phyloP scores from a whole-genome alignment of 2,329 filamentous ascomycete genomes.

The Colletotrichum chrysophilum region DNA sequence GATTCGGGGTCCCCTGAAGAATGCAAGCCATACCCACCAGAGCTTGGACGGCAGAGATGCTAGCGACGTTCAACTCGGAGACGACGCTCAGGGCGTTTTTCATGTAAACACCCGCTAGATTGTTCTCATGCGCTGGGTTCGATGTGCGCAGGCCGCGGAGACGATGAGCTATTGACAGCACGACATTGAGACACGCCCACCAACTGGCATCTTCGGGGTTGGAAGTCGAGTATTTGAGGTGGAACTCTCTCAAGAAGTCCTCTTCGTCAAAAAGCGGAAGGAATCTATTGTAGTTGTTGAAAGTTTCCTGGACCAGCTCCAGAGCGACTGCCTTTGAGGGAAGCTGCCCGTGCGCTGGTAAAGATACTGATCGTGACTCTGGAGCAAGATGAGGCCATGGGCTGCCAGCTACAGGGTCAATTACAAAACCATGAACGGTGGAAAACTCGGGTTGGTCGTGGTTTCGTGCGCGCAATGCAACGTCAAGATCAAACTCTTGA shows the following conservation, averaged over 20 bases:
- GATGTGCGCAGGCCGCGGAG: neutral
- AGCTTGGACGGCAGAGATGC: slow-evolving; percentile 27
- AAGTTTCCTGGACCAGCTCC: neutral
- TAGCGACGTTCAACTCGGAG: slow-evolving; percentile 23
- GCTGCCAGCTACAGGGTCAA: neutral
- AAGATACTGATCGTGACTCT: neutral
- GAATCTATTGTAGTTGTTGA: neutral
- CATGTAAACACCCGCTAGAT: neutral
- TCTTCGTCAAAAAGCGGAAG: neutral
- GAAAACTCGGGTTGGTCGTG: neutral
- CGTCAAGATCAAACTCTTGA: neutral
- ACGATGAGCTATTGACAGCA: neutral
- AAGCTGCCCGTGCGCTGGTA: neutral
- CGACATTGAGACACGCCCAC: neutral
- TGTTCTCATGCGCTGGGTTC: neutral
- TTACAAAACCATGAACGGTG: neutral
- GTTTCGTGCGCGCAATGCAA: neutral
- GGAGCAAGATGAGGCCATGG: neutral
- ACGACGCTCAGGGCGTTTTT: slow-evolving; percentile 9
- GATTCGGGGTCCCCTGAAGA: slow-evolving; percentile 28
- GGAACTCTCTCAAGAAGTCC: neutral
- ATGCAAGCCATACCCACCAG: slow-evolving; percentile 27
- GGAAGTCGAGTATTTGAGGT: neutral
- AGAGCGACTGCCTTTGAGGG: neutral
- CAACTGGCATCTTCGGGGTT: neutral